Conservation (phyloP, 192 early-diverging fungal genomes). For the Umbelopsis sp. region DNA sequence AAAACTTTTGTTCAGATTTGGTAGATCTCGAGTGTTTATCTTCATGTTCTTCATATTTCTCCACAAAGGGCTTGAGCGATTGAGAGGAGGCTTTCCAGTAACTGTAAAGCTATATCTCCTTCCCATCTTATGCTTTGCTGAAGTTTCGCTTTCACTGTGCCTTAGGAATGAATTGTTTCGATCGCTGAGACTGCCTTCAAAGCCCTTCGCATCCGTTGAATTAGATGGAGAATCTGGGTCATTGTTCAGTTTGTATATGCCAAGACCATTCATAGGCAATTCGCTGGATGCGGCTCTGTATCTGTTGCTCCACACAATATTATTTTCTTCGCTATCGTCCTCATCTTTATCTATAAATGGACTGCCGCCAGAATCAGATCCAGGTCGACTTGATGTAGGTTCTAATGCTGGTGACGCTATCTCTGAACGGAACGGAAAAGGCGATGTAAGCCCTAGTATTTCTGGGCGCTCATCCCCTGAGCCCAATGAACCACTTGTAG, state of each 20-base stretch:
- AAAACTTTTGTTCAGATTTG: too few relatives aligned
- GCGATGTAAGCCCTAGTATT: not conserved
- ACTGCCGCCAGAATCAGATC: constrained; percentile 1
- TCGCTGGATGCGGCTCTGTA: not conserved
- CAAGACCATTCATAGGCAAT: not conserved
- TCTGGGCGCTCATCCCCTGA: not conserved
- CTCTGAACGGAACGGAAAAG: constrained; percentile 10
- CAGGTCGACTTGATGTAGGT: not conserved
- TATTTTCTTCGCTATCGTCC: not conserved
- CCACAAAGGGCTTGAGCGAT: not conserved
- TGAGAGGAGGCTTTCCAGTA: not conserved
- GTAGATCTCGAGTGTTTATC: not conserved
- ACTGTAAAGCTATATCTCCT: not conserved
- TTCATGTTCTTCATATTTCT: constrained; percentile 14
- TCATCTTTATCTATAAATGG: constrained; percentile 15
- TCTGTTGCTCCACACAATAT: not conserved
- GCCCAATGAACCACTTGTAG: not conserved
- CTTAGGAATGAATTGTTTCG: not conserved
- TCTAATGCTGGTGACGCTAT: constrained; percentile 11
- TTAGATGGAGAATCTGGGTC: not conserved
- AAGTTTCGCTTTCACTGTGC: not conserved
- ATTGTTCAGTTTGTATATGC: not conserved
- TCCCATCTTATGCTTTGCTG: not conserved
- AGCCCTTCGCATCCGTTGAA: not conserved
- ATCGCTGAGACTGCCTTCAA: not conserved